A percentile compares a stretch with the other conserved stretches of the same genome.
Evolutionary conservation across 805 yeast genomes (phyloP).

Genomic region (Ogataea neopini): DNA sequence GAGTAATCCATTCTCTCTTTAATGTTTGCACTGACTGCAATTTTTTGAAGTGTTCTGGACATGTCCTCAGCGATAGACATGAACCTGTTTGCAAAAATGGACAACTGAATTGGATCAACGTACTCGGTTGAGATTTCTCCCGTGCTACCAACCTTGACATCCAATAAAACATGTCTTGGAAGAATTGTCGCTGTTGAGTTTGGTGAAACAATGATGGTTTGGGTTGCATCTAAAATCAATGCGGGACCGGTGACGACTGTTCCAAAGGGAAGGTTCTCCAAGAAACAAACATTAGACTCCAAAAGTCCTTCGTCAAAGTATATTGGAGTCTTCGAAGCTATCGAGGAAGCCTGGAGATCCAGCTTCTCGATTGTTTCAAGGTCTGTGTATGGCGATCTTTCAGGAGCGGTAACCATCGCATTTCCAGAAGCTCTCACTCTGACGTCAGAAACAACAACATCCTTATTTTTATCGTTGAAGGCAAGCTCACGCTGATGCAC

Average conservation of each 20-base stretch:
- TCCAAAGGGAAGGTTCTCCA: constrained; percentile 53
- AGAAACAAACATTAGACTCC: constrained; percentile 41
- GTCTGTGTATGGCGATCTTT: constrained; percentile 20
- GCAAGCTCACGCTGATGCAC: constrained; percentile 37
- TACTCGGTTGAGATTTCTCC: constrained; percentile 41
- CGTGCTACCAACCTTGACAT: constrained; percentile 20
- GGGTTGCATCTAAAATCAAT: constrained; percentile 38
- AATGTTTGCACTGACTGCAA: constrained; percentile 45
- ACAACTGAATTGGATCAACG: constrained; percentile 46
- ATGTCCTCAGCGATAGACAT: constrained; percentile 53
- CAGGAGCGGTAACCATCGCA: constrained; percentile 41
- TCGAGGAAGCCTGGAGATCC: constrained; percentile 71
- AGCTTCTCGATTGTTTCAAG: constrained; percentile 59
- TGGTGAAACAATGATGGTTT: constrained; percentile 40
- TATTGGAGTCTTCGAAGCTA: constrained; percentile 42
- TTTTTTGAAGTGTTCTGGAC: constrained; percentile 48
- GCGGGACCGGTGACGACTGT: constrained; percentile 51
- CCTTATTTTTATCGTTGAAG: constrained; percentile 29
- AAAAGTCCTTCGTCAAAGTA: constrained; percentile 31
- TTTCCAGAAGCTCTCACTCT: constrained; percentile 70
- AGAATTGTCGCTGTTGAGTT: constrained; percentile 34
- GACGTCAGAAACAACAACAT: constrained; percentile 32
- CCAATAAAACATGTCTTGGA: constrained; percentile 38
- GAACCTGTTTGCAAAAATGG: constrained; percentile 48
- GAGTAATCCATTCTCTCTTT: constrained; percentile 50